A percentile compares a stretch with the other conserved stretches of the same genome.
Conservation (phyloP, 1,284 basidiomycete species). For the Trametes pubescens region DNA sequence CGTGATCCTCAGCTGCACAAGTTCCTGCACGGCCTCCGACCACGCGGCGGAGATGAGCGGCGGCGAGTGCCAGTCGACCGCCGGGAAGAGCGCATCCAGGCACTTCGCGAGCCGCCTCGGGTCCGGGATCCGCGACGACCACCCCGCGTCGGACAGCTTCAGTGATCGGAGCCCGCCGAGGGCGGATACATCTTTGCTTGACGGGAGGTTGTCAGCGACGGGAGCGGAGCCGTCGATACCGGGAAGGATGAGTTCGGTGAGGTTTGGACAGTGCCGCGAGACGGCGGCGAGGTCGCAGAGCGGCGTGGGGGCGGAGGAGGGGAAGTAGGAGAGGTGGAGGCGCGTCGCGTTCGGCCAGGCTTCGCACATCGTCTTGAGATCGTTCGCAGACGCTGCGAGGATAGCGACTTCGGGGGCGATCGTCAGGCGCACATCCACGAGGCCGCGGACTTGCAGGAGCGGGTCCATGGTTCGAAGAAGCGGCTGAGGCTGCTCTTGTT, state of each 20-base stretch:
- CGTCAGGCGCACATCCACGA: constrained; percentile 17
- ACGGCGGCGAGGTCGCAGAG: constrained; percentile 20
- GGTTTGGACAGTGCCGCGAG: constrained; percentile 7
- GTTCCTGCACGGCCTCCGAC: constrained; percentile 26
- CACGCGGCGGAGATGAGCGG: constrained; percentile 23
- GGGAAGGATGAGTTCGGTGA: constrained; percentile 24
- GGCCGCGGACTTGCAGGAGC: constrained; percentile 23
- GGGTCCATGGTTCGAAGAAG: constrained; percentile 22
- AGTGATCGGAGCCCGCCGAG: constrained; percentile 18
- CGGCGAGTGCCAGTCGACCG: constrained; percentile 25
- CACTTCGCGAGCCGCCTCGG: constrained; percentile 23
- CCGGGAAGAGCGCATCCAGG: constrained; percentile 26
- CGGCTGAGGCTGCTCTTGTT: constrained; percentile 8
- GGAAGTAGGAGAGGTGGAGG: constrained; percentile 20
- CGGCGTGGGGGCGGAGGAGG: constrained; percentile 6
- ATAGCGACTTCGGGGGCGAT: constrained; percentile 17
- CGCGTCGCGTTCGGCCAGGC: constrained; percentile 26
- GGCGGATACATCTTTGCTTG: neutral
- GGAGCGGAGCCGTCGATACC: constrained; percentile 21
- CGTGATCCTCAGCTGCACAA: constrained; percentile 20
- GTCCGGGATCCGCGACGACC: constrained; percentile 25
- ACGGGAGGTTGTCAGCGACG: neutral
- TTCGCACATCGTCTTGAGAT: constrained; percentile 23
- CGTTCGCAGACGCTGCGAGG: constrained; percentile 18
- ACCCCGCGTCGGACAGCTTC: constrained; percentile 20